Evolutionary conservation across 139 green algal species (phyloP), one percentile per base, ranked within the genome.

Genomic region (Coccomyxa sp.): DNA sequence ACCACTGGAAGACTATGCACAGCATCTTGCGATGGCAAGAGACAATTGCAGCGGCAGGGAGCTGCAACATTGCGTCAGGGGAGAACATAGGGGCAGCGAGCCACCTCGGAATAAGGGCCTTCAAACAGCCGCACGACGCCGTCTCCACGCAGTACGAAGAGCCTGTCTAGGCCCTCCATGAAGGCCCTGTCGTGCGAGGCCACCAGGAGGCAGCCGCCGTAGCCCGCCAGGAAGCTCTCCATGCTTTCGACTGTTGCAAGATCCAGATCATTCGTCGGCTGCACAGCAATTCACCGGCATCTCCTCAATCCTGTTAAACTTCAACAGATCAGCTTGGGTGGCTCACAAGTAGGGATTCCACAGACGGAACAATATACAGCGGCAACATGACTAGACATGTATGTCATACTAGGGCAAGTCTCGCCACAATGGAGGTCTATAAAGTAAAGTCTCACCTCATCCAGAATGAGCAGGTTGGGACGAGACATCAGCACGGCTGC

Each of bases 401-500:
- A 68, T 33, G 2, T 68, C 29, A 68, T 69, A 22, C 44, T 78
- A 7, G 74, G 74, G n/a, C n/a, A n/a, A n/a, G n/a, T n/a, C n/a
- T n/a, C n/a, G n/a, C n/a, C n/a, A n/a, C n/a, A 18, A 14, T 64
- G 50, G 14, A 64, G n/a, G n/a, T n/a, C n/a, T n/a, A n/a, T n/a
- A n/a, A n/a, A n/a, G n/a, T n/a, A n/a, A 29, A 2, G 5, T 12
- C 5, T 6, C 37, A 76, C 71, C 80, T 81, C 89, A 72, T 94
- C 88, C 68, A 94, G 76, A 8, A 95, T 89, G 14, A 96, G 89
- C 69, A 97, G 77, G 81, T 95, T 97, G 12, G 91, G 91, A 7
- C 85, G 75, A n/a, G 78, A 75, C 39, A 90, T 78, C 29, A 95
- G 87, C 76, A 94, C 87, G 7, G 84, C 83, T 2, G 89, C 92